These are phyloP conservation scores for Scutellaria minor DNA, from an alignment of 257 asterid genomes.

Conservation along the genomic window DNA sequence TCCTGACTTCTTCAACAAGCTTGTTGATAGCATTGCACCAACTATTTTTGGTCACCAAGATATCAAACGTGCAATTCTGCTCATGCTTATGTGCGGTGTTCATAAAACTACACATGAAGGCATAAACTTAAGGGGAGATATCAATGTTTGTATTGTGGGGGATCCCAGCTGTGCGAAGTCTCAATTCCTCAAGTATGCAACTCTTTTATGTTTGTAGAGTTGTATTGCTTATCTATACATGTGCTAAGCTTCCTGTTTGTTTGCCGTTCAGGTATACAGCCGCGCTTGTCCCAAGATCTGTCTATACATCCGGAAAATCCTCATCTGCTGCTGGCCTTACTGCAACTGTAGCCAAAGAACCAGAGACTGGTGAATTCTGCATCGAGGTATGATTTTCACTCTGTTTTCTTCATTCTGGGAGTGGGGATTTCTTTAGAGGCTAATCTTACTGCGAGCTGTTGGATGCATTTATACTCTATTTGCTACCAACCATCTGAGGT, in stretches of 20 bases:
- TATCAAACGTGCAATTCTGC: constrained; percentile 92
- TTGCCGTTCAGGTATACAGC: constrained; percentile 68
- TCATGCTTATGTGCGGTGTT: constrained; percentile 97
- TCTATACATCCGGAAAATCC: constrained; percentile 96
- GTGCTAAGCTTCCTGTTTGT: constrained; percentile 11
- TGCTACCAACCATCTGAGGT: neutral
- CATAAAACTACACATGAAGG: constrained; percentile 97
- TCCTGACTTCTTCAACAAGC: constrained; percentile 91
- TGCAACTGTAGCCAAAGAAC: constrained; percentile 99
- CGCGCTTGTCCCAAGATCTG: constrained; percentile 92
- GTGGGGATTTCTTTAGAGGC: constrained; percentile 8
- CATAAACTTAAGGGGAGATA: constrained; percentile 96
- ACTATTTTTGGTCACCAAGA: constrained; percentile 93
- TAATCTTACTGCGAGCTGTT: constrained; percentile 9
- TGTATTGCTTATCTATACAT: constrained; percentile 19
- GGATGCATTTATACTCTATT: neutral
- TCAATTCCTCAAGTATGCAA: constrained; percentile 84
- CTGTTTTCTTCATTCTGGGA: neutral
- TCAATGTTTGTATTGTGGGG: constrained; percentile 96
- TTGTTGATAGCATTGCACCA: constrained; percentile 95
- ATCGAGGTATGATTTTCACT: constrained; percentile 74
- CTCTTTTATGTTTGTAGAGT: constrained; percentile 12
- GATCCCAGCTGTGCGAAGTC: constrained; percentile 99
- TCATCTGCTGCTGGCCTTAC: constrained; percentile 99
- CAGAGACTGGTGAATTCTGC: constrained; percentile 99